phyloP scores from a whole-genome alignment of 73 alveolate genomes.

The Stentor coeruleus region DNA sequence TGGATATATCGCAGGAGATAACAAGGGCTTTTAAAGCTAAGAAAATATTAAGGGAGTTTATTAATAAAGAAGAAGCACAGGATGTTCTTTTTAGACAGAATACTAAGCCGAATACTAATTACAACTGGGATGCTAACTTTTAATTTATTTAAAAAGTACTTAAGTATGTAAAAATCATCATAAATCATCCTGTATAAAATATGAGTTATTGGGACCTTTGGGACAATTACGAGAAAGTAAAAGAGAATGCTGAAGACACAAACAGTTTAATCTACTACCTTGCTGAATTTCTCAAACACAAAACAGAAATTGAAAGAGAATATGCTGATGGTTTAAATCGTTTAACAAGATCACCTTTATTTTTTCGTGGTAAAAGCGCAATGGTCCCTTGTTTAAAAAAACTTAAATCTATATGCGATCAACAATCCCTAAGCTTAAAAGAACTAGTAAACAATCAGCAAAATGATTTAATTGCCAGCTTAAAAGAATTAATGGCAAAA shows the following conservation, averaged over 20 bases:
- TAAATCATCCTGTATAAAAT: too few relatives aligned
- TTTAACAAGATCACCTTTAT: neutral
- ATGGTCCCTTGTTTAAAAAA: neutral
- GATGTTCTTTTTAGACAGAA: too few relatives aligned
- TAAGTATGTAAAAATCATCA: too few relatives aligned
- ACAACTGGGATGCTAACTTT: too few relatives aligned
- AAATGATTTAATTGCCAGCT: neutral
- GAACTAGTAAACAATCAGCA: neutral
- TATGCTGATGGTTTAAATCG: neutral
- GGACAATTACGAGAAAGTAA: neutral
- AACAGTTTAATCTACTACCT: too few relatives aligned
- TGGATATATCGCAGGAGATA: too few relatives aligned
- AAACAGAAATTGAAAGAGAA: neutral
- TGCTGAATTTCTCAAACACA: neutral
- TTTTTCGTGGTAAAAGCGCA: neutral
- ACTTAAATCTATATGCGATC: neutral
- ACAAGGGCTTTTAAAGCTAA: too few relatives aligned
- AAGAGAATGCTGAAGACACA: neutral
- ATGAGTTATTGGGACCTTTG: neutral
- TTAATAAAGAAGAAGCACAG: too few relatives aligned
- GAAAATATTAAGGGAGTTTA: too few relatives aligned
- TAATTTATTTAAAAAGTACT: too few relatives aligned
- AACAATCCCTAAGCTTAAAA: neutral
- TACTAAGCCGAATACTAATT: too few relatives aligned
- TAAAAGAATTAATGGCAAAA: neutral